phyloP scores from a whole-genome alignment of 225 moss, liverwort and hornwort genomes.

The Thuidium tamariscinum region DNA sequence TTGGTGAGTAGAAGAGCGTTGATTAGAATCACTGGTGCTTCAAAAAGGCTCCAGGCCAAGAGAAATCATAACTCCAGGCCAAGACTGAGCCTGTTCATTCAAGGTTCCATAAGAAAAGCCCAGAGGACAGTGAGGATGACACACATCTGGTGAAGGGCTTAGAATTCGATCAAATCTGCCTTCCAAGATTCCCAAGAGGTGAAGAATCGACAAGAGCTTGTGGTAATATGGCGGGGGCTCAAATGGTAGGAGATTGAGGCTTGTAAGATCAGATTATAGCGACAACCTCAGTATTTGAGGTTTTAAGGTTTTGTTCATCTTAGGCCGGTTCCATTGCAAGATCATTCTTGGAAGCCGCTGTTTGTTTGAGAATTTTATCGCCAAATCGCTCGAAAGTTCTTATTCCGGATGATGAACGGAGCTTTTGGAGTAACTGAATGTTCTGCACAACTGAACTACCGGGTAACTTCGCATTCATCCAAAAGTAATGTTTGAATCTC shows the following conservation, averaged over 20 bases:
- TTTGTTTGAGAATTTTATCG: neutral
- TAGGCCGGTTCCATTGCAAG: neutral
- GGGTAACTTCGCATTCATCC: neutral
- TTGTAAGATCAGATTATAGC: neutral
- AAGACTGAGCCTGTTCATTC: neutral
- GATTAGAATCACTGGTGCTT: neutral
- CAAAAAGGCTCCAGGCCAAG: neutral
- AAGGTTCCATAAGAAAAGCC: neutral
- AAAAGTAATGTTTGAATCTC: neutral
- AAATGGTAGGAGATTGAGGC: neutral
- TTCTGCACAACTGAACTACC: neutral
- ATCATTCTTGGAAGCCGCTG: neutral
- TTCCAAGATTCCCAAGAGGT: neutral
- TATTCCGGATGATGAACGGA: neutral
- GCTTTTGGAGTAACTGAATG: neutral
- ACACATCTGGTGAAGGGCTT: neutral
- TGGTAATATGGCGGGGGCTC: neutral
- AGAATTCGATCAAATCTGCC: neutral
- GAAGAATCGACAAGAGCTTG: neutral
- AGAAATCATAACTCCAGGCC: neutral
- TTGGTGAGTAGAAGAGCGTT: neutral
- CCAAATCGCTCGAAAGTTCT: neutral
- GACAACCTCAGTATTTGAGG: neutral
- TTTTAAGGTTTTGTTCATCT: neutral
- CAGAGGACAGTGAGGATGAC: neutral